Percentiles rank a stretch among this genome's conserved stretches.
Evolutionary conservation across 2,329 filamentous ascomycete species (phyloP).

Genomic region (Calonectria hawksworthii): DNA sequence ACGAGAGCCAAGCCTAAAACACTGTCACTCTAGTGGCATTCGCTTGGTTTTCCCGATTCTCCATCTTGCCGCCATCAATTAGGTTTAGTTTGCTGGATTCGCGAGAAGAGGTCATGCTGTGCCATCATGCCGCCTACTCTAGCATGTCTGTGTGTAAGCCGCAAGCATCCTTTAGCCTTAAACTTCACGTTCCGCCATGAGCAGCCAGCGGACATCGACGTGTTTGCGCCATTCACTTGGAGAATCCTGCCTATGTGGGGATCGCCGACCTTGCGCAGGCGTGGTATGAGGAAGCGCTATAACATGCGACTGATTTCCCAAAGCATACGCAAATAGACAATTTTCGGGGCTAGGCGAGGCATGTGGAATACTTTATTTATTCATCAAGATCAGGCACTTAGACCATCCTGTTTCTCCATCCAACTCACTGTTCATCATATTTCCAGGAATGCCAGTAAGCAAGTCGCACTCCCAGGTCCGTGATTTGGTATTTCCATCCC

Average conservation of each 20-base stretch:
- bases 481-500: slow-evolving; percentile 22
- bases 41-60: neutral
- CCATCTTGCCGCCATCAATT: neutral
- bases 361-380: slow-evolving; percentile 19
- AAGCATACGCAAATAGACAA: neutral
- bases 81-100: neutral
- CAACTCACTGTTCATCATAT: neutral
- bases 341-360: neutral
- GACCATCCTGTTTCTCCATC: neutral
- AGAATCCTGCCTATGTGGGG: neutral
- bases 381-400: slow-evolving; percentile 25
- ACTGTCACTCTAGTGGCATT: neutral
- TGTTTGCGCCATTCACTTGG: neutral
- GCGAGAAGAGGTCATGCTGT: neutral
- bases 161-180: neutral
- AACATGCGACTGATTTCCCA: neutral
- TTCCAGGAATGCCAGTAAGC: neutral
- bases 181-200: neutral
- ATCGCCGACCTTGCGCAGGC: neutral
- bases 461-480: neutral
- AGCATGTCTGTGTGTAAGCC: neutral
- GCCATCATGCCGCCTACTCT: no score
- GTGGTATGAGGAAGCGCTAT: neutral
- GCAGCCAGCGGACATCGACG: neutral
- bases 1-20: neutral